A percentile compares a stretch with the other conserved stretches of the same genome.
These are phyloP conservation scores for Geranium rotundifolium DNA, from an alignment of 345 rosid genomes.

Conservation along the genomic window DNA sequence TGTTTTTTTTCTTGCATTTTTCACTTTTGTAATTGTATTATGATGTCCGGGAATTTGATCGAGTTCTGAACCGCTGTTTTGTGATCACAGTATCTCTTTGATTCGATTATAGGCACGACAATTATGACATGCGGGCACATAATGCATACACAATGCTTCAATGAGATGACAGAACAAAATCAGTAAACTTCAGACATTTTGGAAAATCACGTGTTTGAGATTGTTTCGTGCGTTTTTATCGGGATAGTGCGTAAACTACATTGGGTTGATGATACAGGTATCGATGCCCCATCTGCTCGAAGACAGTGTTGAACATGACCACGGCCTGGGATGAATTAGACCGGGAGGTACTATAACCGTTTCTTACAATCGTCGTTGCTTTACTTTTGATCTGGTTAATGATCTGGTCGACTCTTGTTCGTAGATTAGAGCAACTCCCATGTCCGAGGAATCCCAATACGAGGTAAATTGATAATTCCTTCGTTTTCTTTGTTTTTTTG, in stretches of 20 bases:
- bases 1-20: neutral
- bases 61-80: constrained; percentile 8
- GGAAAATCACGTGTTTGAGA: neutral
- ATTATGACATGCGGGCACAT: constrained; percentile 69
- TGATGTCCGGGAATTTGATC: neutral
- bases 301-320: constrained; percentile 34
- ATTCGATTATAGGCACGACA: constrained; percentile 34
- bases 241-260: neutral
- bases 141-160: constrained; percentile 48
- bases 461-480: constrained; percentile 30
- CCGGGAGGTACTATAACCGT: constrained; percentile 31
- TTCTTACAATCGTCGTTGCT: neutral
- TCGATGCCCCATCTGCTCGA: constrained; percentile 65
- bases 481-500: neutral
- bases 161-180: constrained; percentile 33
- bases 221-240: neutral
- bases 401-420: constrained; percentile 8
- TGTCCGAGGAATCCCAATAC: constrained; percentile 48
- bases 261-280: constrained; percentile 23
- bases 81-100: constrained; percentile 56
- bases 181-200: constrained; percentile 26
- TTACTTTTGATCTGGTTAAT: neutral
- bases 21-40: neutral
- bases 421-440: constrained; percentile 40
- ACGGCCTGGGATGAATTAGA: constrained; percentile 33